Conservation (phyloP, 768 basidiomycete genomes). For the Suillus clintonianus region DNA sequence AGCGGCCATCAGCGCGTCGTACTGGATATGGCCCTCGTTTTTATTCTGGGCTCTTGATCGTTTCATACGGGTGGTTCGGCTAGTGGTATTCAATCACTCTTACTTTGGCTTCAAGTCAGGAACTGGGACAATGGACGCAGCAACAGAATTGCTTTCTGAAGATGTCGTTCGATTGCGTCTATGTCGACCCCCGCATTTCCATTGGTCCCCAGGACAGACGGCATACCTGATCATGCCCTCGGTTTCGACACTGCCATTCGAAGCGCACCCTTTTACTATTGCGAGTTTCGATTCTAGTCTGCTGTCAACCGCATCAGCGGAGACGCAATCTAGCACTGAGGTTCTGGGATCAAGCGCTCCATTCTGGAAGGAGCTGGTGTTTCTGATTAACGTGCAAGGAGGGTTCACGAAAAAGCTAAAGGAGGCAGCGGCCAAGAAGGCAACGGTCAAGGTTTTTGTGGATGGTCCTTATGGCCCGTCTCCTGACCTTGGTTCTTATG, state of each 20-base stretch:
- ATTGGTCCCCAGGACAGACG: conserved; percentile 56
- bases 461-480: conserved; percentile 62
- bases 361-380: conserved; percentile 46
- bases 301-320: conserved; percentile 8
- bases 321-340: neutral
- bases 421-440: conserved; percentile 30
- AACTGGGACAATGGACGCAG: conserved; percentile 35
- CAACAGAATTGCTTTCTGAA: conserved; percentile 44
- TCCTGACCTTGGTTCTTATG: conserved; percentile 41
- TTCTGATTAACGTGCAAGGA: conserved; percentile 57
- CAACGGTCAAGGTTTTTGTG: conserved; percentile 46
- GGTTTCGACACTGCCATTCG: conserved; percentile 45
- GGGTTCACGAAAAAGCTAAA: conserved; percentile 60
- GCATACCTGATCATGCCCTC: conserved; percentile 52
- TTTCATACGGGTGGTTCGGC: conserved; percentile 45
- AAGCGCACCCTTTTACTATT: conserved; percentile 67
- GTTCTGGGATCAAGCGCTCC: neutral
- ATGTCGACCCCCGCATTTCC: conserved; percentile 46
- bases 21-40: conserved; percentile 34
- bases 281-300: conserved; percentile 38
- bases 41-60: conserved; percentile 48
- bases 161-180: conserved; percentile 50
- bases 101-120: conserved; percentile 34
- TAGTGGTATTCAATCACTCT: conserved; percentile 44
- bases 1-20: conserved; percentile 13